Base-by-base conservation (phyloP, 108 stramenopile genomes). In the Pseudonitzschia multiseries region DNA sequence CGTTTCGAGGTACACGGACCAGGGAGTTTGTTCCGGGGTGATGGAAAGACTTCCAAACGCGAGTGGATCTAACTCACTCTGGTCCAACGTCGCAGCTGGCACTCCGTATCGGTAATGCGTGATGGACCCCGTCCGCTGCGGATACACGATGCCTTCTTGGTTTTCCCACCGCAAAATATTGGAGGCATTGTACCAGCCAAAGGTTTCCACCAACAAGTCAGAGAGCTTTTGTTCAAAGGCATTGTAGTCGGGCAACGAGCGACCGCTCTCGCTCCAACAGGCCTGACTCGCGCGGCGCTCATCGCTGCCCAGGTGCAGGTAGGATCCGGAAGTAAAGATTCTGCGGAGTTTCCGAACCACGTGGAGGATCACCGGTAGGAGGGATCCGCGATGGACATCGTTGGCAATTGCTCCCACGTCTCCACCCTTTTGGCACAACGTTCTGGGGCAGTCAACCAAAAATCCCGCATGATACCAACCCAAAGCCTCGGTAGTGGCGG, bases 401-500 rank as follows among this genome's bases (percentile, higher is more conserved):
- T 46, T 67, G 42, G 46, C 43, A 17, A 48, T 48, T 20, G 24
- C 66, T 8, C 18, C 42, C n/a, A 21, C 36, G 9, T 46, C 44
- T 22, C 22, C 12, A 24, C 17, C 17, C 36, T 6, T 36, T 36
- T 6, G 4, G 43, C 66, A 67, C 43, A 67, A 13, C 24, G 66
- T 67, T 4, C 26, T 48, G 46, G 82, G 77, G 60, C 82, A 83
- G 18, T 70, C 48, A 0, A 77, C 65, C 13, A 79, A n/a, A 26
- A 65, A 65, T 5, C 60, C 74, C 20, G 73, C 43, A 8, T 46
- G 22, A 36, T 72, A 71, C 82, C 74, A 77, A 4, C 82, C 82
- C 26, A 52, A 65, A 20, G 74, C 71, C 31, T 65, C 42, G 9
- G 76, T 70, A 0, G 78, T 42, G 17, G 79, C 22, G 50, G 59